Base-by-base conservation (phyloP, 2,329 filamentous ascomycete genomes). In the Fusarium sp. region DNA sequence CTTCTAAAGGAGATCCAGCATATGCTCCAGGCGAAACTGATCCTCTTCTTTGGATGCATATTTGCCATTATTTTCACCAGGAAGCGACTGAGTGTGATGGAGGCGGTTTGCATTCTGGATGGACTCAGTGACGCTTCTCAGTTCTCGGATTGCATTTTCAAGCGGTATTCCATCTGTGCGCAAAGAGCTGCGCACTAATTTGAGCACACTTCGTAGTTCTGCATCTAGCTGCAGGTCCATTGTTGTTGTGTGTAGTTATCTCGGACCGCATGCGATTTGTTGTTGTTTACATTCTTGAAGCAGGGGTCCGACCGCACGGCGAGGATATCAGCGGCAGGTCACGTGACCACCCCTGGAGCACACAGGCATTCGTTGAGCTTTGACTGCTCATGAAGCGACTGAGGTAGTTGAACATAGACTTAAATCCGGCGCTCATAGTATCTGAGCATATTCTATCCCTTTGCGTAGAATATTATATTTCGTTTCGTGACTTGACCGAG, bases 391-490 rank as follows among this genome's bases (percentile, higher is more conserved):
- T 17, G 6, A 35, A 24, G 17, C 9, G 9, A 51, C 6, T 4
- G 4, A 3, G 14, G 8, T 3, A 24, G 2, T 15, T 17, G 3
- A 20, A 26, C 7, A 15, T 6, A 8, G 9, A 36, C 9, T 20
- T 3, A 5, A 6, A 26, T 1, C 1, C 11, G 11, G 13, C 10
- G 11, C 7, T 33, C 14, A 17, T 3, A 3, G 14, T 8, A n/a
- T n/a, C 0, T 42, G 8, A 42, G 5, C 10, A 10, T 6, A n/a
- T 6, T 8, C 14, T 10, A 10, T n/a, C 8, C 5, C 3, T 15
- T 9, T 41, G 5, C 2, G 7, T 14, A 4, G 9, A 14, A 15
- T n/a, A 9, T 42, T 42, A 11, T 15, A 6, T 15, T 42, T 42
- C 14, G 14, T n/a, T 42, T 42, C 3, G 14, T 6, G 13, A 17